Percentiles rank a stretch among this genome's conserved stretches.
Conservation (phyloP, 2,329 filamentous ascomycete species). For the Waltergamsia citrina region DNA sequence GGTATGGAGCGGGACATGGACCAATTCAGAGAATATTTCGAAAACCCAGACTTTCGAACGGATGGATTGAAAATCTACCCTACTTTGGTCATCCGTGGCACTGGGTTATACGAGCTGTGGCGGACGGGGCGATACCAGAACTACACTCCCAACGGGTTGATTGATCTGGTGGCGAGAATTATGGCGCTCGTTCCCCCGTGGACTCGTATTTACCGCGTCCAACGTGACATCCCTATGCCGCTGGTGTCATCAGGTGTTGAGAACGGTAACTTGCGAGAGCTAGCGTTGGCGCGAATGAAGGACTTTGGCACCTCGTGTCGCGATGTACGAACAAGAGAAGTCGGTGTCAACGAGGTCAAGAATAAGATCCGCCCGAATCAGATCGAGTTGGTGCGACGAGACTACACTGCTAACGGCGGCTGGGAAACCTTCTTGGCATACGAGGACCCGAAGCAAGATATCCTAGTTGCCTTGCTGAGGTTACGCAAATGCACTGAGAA, state of each 20-base stretch:
- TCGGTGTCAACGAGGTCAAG: constrained; percentile 98
- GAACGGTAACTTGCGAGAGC: constrained; percentile 89
- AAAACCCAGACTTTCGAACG: constrained; percentile 90
- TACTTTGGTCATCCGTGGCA: constrained; percentile 92
- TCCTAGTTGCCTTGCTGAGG: constrained; percentile 82
- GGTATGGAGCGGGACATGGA: constrained; percentile 97
- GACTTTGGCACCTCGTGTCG: constrained; percentile 96
- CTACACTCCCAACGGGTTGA: constrained; percentile 93
- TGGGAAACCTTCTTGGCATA: constrained; percentile 99
- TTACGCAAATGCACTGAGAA: constrained; percentile 84
- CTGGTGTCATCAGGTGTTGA: constrained; percentile 97
- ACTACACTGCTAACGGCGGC: constrained; percentile 90
- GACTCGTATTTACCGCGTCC: constrained; percentile 97
- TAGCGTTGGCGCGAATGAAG: constrained; percentile 95
- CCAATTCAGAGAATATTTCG: constrained; percentile 96
- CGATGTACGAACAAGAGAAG: constrained; percentile 91
- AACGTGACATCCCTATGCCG: constrained; percentile 99
- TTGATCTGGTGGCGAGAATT: constrained; percentile 94
- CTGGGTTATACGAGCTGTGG: constrained; percentile 95
- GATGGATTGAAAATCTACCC: constrained; percentile 98
- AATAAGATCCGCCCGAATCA: constrained; percentile 96
- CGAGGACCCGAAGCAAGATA: constrained; percentile 97
- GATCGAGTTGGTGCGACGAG: constrained; percentile 85
- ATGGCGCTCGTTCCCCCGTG: constrained; percentile 89
- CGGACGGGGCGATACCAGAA: constrained; percentile 95